Conservation (phyloP, 768 basidiomycete genomes). For the Collybia sordida region DNA sequence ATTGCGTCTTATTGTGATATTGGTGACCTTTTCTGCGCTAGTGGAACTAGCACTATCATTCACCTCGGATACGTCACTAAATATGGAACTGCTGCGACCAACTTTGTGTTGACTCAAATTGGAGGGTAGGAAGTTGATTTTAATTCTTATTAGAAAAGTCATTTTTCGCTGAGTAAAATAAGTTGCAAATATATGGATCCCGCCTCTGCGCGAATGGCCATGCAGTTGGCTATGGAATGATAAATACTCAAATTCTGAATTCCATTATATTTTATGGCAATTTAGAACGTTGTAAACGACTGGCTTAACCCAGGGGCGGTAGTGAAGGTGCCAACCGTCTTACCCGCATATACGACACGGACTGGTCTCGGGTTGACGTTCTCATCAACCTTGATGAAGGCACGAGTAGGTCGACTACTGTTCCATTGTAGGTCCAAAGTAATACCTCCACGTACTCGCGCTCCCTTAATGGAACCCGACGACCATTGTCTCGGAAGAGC, state of each 20-base stretch:
- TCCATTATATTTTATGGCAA: too few relatives aligned
- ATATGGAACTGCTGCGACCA: slow-evolving; percentile 23
- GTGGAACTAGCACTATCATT: slow-evolving; percentile 16
- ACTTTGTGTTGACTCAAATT: slow-evolving; percentile 24
- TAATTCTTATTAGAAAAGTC: too few relatives aligned
- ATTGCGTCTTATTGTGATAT: slow-evolving; percentile 22
- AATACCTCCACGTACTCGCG: slow-evolving; percentile 64
- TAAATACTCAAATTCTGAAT: too few relatives aligned
- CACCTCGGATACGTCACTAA: slow-evolving; percentile 24
- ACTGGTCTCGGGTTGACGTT: slow-evolving; percentile 16
- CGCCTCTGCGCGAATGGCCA: too few relatives aligned
- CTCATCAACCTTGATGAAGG: slow-evolving; percentile 11
- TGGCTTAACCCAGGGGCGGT: slow-evolving; percentile 12
- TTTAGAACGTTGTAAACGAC: slow-evolving; percentile 9
- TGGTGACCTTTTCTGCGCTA: slow-evolving; percentile 28
- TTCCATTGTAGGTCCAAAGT: slow-evolving; percentile 54
- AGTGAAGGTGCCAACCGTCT: slow-evolving; percentile 5
- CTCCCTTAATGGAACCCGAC: slow-evolving; percentile 59
- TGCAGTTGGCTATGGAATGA: too few relatives aligned
- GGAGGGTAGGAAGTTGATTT: slow-evolving; percentile 23
- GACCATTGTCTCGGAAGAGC: slow-evolving; percentile 65
- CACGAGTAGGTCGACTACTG: slow-evolving; percentile 11
- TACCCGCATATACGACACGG: slow-evolving; percentile 14
- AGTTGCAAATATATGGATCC: too few relatives aligned
- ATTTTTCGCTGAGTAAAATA: too few relatives aligned